Evolutionary conservation across 768 basidiomycete genomes (phyloP).

Genomic region (Leccinum sublutescens): DNA sequence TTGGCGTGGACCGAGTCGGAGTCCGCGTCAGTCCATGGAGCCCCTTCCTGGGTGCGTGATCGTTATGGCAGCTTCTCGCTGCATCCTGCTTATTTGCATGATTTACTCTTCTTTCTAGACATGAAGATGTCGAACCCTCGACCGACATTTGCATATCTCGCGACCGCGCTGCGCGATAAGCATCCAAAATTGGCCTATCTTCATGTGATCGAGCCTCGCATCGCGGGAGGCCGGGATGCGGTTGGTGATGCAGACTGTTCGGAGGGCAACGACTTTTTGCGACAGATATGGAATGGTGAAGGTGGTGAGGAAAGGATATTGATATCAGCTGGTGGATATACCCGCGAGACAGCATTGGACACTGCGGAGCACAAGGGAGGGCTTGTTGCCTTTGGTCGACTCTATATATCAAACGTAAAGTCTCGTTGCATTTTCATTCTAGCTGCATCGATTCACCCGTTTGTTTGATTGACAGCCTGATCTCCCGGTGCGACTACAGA

Average conservation of each 20-base stretch:
- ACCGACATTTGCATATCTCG: not conserved
- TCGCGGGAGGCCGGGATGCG: not conserved
- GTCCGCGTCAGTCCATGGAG: conserved; percentile 61
- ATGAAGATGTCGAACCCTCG: too few species aligned
- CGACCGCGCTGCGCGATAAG: not conserved
- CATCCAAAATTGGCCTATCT: not conserved
- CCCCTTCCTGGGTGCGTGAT: conserved; percentile 34
- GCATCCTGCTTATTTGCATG: not conserved
- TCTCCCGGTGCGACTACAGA: not conserved
- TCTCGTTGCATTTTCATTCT: not conserved
- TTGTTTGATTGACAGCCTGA: too few species aligned
- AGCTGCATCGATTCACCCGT: not conserved
- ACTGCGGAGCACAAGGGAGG: not conserved
- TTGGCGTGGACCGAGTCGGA: conserved; percentile 52
- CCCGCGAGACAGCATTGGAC: not conserved
- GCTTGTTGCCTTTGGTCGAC: not conserved
- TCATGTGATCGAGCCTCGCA: not conserved
- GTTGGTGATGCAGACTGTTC: not conserved
- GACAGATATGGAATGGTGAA: conserved; percentile 39
- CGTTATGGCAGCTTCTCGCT: not conserved
- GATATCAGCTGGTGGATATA: not conserved
- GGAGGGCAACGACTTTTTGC: conserved; percentile 27
- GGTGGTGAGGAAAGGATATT: conserved; percentile 14
- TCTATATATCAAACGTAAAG: not conserved
- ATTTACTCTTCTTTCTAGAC: not conserved